These are phyloP conservation scores for Colletotrichum echinochloae DNA, from an alignment of 2,329 filamentous ascomycete genomes.

Conservation along the genomic window DNA sequence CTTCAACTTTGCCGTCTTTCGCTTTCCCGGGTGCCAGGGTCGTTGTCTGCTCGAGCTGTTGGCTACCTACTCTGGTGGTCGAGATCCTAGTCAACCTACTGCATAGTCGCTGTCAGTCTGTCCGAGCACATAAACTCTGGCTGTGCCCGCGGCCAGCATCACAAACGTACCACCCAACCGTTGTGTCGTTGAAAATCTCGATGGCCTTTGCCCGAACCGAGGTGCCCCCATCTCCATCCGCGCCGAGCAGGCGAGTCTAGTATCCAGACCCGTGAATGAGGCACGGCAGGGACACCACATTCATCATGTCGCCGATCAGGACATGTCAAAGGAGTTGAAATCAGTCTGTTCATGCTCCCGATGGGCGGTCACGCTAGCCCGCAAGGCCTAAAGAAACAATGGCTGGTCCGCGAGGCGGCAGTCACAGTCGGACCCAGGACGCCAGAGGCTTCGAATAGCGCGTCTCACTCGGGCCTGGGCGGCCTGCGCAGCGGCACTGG, in stretches of 20 bases:
- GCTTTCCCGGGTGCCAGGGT: constrained; percentile 13
- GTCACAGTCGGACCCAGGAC: constrained; percentile 3
- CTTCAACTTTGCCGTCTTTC: constrained; percentile 6
- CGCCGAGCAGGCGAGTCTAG: neutral
- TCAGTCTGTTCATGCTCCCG: constrained; percentile 27
- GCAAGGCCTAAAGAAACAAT: neutral
- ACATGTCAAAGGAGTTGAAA: constrained; percentile 29
- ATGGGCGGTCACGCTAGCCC: neutral
- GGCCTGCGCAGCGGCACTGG: constrained; percentile 15
- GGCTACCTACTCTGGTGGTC: neutral
- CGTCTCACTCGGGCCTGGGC: constrained; percentile 32
- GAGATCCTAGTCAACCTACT: neutral
- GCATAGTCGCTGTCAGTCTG: constrained; percentile 30
- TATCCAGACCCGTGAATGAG: constrained; percentile 2
- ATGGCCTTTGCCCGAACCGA: neutral
- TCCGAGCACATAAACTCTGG: constrained; percentile 9
- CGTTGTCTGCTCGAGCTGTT: constrained; percentile 7
- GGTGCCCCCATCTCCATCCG: constrained; percentile 8
- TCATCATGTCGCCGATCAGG: constrained; percentile 20
- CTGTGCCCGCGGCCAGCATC: constrained; percentile 1
- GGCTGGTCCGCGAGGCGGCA: neutral
- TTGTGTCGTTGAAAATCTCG: neutral
- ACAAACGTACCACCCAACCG: neutral
- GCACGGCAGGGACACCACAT: constrained; percentile 8
- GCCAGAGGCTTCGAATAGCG: constrained; percentile 32